Conservation (phyloP, 768 basidiomycete genomes). For the Panus rudis region DNA sequence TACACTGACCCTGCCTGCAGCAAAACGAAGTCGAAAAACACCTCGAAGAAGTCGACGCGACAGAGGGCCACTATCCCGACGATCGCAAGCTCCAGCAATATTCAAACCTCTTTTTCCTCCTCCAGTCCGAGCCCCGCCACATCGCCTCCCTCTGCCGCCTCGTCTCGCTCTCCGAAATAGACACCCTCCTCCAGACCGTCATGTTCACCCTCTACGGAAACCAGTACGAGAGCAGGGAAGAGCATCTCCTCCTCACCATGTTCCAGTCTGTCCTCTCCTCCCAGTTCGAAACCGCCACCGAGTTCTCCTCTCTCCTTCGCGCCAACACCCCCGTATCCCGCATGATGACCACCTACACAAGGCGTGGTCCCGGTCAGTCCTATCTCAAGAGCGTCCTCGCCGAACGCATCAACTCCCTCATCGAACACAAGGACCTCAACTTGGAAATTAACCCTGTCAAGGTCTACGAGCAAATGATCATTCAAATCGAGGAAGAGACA, state of each 20-base stretch:
- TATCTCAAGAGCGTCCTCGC: constrained; percentile 97
- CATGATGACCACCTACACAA: constrained; percentile 99
- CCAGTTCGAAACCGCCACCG: constrained; percentile 98
- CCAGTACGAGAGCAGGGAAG: constrained; percentile 86
- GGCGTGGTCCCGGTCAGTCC: constrained; percentile 96
- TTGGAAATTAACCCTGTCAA: constrained; percentile 99
- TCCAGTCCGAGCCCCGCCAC: constrained; percentile 96
- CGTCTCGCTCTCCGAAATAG: constrained; percentile 93
- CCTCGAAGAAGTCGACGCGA: constrained; percentile 91
- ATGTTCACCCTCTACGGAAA: constrained; percentile 99
- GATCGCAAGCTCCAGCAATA: constrained; percentile 94
- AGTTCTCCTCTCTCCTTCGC: constrained; percentile 96
- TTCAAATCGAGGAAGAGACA: constrained; percentile 97
- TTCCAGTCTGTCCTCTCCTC: constrained; percentile 98
- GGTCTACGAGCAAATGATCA: constrained; percentile 99
- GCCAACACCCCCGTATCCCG: constrained; percentile 99
- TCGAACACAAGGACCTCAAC: constrained; percentile 99
- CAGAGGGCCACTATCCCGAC: constrained; percentile 88
- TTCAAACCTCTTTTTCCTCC: constrained; percentile 96
- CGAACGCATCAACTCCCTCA: constrained; percentile 96
- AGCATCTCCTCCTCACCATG: constrained; percentile 97
- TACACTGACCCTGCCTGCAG: constrained; percentile 32
- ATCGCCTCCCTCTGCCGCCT: constrained; percentile 94
- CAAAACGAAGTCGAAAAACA: constrained; percentile 95
- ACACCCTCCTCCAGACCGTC: constrained; percentile 97